Evolutionary conservation across 495 filamentous ascomycete species (phyloP), one percentile per base, ranked within the genome.

Genomic region (Neurospora sp.): DNA sequence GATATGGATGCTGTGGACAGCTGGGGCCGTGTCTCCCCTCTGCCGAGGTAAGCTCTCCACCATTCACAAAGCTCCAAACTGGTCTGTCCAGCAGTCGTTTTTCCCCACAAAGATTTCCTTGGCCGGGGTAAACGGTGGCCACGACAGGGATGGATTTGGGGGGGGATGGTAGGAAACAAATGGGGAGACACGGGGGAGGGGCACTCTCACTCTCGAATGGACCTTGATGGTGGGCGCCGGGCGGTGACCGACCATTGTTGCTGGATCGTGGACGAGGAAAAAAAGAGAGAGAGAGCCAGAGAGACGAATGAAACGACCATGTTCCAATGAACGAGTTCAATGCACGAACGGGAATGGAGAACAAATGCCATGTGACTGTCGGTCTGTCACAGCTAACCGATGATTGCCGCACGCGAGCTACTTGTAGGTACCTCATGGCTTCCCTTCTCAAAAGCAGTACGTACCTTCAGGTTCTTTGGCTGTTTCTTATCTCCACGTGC

Each of bases 341-440:
- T 66, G 48, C 9, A 70, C 27, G 73, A 69, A 48, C 12, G 18
- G 37, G 31, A 69, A 54, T 39, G 23, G 70, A n/a, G 23, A 37
- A 69, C 31, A 16, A 62, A 3, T 38, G 20, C 74, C 76, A 77
- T 77, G 76, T 77, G 76, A 76, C 75, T 54, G 27, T 66, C 54
- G 8, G 76, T 74, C 75, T 54, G 27, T 66, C 54, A 18, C 27
- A 35, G 14, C 14, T 66, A 66, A 18, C 54, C 54, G 54, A 66
- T 66, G 54, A 66, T 66, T 66, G 27, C 54, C 54, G 54, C 54
- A 66, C 54, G 27, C 27, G 6, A 62, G 54, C 54, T 62, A n/a
- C n/a, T n/a, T n/a, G n/a, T n/a, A n/a, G n/a, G n/a, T 66, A 66
- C 27, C 14, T 35, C 35, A 62, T 31, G 54, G 5, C 20, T 62